Percentiles rank a stretch among this genome's conserved stretches.
phyloP scores from a whole-genome alignment of 2,329 filamentous ascomycete species.

The Thielaviopsis ethacetica region DNA sequence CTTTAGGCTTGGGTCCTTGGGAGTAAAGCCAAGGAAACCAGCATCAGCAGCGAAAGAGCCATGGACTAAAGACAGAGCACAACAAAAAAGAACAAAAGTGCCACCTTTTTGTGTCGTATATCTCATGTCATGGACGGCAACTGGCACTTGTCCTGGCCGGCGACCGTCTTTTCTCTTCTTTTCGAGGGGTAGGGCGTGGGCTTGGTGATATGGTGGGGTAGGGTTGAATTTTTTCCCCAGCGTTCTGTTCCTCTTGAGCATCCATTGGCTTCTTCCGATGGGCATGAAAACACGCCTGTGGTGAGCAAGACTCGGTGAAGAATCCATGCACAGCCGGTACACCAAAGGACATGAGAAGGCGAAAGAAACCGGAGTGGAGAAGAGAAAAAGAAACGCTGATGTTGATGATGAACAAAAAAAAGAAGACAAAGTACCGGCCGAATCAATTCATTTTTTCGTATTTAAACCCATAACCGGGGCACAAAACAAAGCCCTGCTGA shows the following conservation, averaged over 20 bases:
- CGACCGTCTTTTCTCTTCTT: background rate
- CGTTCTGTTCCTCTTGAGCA: background rate
- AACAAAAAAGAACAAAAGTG: slow-evolving; percentile 4
- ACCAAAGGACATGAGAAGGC: background rate
- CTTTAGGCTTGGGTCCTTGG: background rate
- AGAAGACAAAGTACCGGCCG: slow-evolving; percentile 10
- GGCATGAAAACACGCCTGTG: background rate
- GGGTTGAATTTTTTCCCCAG: background rate
- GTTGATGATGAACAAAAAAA: background rate
- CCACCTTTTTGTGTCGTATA: background rate
- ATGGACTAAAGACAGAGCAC: background rate
- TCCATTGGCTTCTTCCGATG: background rate
- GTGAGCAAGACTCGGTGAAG: background rate
- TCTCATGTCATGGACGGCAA: background rate
- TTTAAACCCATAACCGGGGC: slow-evolving; percentile 22
- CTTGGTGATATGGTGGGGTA: background rate
- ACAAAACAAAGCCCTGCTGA: slow-evolving; percentile 26
- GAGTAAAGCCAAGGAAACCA: background rate
- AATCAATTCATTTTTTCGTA: slow-evolving; percentile 20
- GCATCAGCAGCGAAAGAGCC: background rate
- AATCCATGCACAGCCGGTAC: background rate
- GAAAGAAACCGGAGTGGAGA: background rate
- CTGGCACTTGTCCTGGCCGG: background rate
- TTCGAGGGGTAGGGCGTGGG: background rate
- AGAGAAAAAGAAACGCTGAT: background rate